A percentile compares a stretch with the other conserved stretches of the same genome.
These are phyloP conservation scores for Tuber aestivum DNA, from an alignment of 495 filamentous ascomycete species.

Conservation along the genomic window DNA sequence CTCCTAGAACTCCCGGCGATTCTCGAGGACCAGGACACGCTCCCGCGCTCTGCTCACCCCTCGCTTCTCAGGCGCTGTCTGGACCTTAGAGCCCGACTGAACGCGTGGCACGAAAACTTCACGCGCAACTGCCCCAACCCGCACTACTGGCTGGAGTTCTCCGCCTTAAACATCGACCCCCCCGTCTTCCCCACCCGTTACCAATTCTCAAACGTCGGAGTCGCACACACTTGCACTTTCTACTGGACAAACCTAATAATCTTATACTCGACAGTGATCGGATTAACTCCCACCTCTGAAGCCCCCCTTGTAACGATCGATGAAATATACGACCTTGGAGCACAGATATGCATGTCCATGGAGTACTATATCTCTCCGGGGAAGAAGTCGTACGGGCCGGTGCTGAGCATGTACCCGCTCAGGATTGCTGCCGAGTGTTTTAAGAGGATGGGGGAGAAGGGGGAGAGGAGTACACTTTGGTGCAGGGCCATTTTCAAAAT, in stretches of 20 bases:
- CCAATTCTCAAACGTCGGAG: neutral
- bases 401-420: neutral
- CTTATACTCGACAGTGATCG: neutral
- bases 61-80: neutral
- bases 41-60: neutral
- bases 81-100: neutral
- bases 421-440: neutral
- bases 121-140: neutral
- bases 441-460: neutral
- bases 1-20: neutral
- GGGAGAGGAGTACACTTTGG: neutral
- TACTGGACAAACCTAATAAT: neutral
- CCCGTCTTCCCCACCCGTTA: neutral
- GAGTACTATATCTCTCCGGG: neutral
- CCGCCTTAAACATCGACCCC: neutral
- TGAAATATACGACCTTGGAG: neutral
- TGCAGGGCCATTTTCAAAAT: neutral
- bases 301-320: neutral
- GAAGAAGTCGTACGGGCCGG: neutral
- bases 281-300: neutral
- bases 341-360: neutral
- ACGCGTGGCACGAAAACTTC: neutral
- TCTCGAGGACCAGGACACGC: neutral
- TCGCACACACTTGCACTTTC: neutral
- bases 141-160: neutral